Base-by-base conservation (phyloP, 2,329 filamentous ascomycete genomes). In the Diaporthe nobilis region DNA sequence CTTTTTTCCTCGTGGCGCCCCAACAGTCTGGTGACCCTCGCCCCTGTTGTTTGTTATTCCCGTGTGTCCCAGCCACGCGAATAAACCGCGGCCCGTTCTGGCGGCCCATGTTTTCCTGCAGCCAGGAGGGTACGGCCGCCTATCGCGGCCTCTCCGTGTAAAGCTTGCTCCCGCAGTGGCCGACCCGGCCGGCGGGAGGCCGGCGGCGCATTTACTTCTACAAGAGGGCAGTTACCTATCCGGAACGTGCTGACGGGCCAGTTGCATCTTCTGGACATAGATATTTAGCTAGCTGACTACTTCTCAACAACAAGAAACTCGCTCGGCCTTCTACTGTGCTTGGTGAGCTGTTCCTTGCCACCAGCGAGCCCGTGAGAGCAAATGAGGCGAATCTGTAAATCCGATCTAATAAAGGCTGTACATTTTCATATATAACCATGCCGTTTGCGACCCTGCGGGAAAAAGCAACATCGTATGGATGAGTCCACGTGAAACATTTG, bases 11-110 rank as follows among this genome's bases (percentile, higher is more conserved):
- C 9, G 42, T 67, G 42, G 44, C 8, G 17, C 25, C 9, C n/a
- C 61, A 44, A 28, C 60, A 55, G 37, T 58, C 49, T 47, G 22
- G n/a, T 42, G 58, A 44, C 44, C 39, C n/a, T 15, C 3, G 12
- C 20, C 37, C 12, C 61, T 67, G 61, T 63, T 71, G 55, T 75
- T 71, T 71, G 37, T 34, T 63, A 17, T 53, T 39, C n/a, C 49
- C 49, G 57, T 47, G 25, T 17, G 31, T 57, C 60, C 71, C 75
- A 72, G 73, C 71, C 25, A 47, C 39, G 39, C 49, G 42, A 17
- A 58, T 39, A 63, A 58, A 63, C 17, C 22, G 63, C 55, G 71
- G 49, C 70, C 74, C 60, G 34, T 68, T 58, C 17, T 68, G 37
- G 42, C 28, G 70, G 60, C 73, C 73, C 49, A 75, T 42, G 47